phyloP scores from a whole-genome alignment of 1,139 yeast genomes.

The Blastobotrys petasosporus region DNA sequence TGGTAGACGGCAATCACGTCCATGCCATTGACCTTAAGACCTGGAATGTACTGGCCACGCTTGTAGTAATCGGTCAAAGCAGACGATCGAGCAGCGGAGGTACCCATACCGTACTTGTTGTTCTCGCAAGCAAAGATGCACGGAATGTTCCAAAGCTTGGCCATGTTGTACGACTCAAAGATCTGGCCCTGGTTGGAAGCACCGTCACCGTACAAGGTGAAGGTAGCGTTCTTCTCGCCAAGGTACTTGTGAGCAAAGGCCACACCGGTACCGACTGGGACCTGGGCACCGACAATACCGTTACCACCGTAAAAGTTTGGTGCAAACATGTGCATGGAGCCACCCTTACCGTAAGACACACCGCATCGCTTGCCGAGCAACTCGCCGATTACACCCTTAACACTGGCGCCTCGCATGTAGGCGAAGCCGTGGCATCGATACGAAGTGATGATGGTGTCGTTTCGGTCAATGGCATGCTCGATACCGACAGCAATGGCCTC shows the following conservation, averaged over 20 bases:
- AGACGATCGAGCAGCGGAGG: slow-evolving; percentile 92
- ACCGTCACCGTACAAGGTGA: slow-evolving; percentile 96
- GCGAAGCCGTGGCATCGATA: slow-evolving; percentile 99
- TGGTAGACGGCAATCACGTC: slow-evolving; percentile 92
- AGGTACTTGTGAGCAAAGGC: slow-evolving; percentile 96
- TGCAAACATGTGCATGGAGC: slow-evolving; percentile 98
- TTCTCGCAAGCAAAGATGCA: slow-evolving; percentile 94
- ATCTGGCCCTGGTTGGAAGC: slow-evolving; percentile 99
- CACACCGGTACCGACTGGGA: slow-evolving; percentile 94
- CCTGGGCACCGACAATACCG: slow-evolving; percentile 99
- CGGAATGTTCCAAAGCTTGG: slow-evolving; percentile 96
- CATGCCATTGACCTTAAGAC: slow-evolving; percentile 98
- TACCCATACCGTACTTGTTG: slow-evolving; percentile 99
- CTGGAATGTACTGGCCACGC: slow-evolving; percentile 99
- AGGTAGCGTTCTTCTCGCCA: slow-evolving; percentile 68
- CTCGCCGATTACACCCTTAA: slow-evolving; percentile 86
- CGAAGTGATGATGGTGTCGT: slow-evolving; percentile 89
- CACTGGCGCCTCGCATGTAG: slow-evolving; percentile 90
- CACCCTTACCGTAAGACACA: slow-evolving; percentile 96
- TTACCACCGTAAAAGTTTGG: slow-evolving; percentile 97
- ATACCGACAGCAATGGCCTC: slow-evolving; percentile 99
- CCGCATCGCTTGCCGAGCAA: slow-evolving; percentile 95
- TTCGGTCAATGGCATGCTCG: slow-evolving; percentile 80
- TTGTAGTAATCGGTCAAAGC: slow-evolving; percentile 95
- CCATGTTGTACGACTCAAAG: slow-evolving; percentile 96